Base-by-base conservation (phyloP, 2,329 filamentous ascomycete species). In the Alternaria incomplexa region DNA sequence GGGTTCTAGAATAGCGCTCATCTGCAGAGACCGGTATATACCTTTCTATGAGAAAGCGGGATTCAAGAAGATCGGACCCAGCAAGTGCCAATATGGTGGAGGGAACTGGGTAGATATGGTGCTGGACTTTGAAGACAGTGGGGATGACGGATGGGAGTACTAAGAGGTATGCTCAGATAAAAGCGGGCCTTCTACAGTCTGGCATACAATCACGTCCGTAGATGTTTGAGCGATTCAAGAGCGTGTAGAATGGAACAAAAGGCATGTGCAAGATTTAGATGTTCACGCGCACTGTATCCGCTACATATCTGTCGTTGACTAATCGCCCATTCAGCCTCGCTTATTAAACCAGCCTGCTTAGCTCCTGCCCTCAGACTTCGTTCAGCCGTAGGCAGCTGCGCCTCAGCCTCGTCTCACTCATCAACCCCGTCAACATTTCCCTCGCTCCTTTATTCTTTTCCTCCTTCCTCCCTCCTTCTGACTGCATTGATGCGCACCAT, bases 101-200 rank as follows among this genome's bases (percentile, higher is more conserved):
- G 92, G 93, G 30, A 90, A 88, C 17, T 97, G 93, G 93, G 85
- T 88, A 70, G 90, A 96, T 77, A 89, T 97, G 92, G 91, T 93
- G 6, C 50, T 78, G 45, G 77, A 78, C 36, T 78, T 79, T 50
- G 70, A 74, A 26, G 59, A 61, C 6, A 32, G 56, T 13, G 44
- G 50, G 3, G 43, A 59, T 20, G 61, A 62, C 3, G 56, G 50
- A 2, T 62, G 61, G 61, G 56, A 62, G 10, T 44, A 55, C 26
- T 62, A 45, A 59, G 23, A 48, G 7, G 12, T 30, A 44, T 15
- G 8, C 6, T 47, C 25, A 15, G 17, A 20, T 28, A 20, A 36
- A 23, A 15, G 32, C 17, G 30, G n/a, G 5, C 17, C 20, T 52
- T 52, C 36, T 9, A 17, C n/a, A 50, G 6, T 7, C 5, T 50